Conservation (phyloP, 495 filamentous ascomycete genomes). For the Gamarada debralockiae region DNA sequence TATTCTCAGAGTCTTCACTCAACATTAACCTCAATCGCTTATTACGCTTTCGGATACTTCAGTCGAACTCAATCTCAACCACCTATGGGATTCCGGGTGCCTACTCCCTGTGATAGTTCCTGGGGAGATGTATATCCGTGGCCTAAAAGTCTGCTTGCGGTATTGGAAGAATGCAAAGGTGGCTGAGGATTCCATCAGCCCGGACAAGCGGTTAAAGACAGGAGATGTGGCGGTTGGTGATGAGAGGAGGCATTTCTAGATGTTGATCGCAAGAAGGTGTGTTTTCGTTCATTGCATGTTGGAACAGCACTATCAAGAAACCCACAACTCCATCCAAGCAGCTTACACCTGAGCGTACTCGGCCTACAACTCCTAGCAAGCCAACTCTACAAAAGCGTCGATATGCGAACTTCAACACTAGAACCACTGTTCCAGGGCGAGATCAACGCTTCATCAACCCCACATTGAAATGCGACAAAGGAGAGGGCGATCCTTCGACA, state of each 20-base stretch:
- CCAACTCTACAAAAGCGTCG: conserved; percentile 38
- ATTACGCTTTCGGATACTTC: too few species aligned
- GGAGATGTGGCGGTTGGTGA: conserved; percentile 90
- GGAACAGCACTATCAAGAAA: conserved; percentile 43
- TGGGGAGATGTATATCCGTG: conserved; percentile 65
- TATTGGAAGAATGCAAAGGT: conserved; percentile 71
- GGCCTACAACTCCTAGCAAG: conserved; percentile 48
- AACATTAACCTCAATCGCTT: too few species aligned
- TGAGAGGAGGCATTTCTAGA: conserved; percentile 36
- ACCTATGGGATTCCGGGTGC: too few species aligned
- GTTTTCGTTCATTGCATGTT: too few species aligned
- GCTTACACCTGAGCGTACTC: conserved; percentile 43
- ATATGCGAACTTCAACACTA: conserved; percentile 44
- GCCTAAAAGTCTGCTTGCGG: conserved; percentile 65
- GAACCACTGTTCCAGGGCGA: conserved; percentile 51
- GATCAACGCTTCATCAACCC: conserved; percentile 31
- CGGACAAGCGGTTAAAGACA: conserved; percentile 89
- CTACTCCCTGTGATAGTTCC: too few species aligned
- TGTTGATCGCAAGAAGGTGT: conserved; percentile 80
- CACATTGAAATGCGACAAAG: conserved; percentile 12
- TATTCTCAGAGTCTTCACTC: too few species aligned
- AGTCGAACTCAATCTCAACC: too few species aligned
- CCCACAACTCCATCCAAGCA: conserved; percentile 46
- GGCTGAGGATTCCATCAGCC: conserved; percentile 61
- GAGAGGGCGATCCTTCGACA: too few species aligned